Evolutionary conservation across 2,329 filamentous ascomycete species (phyloP).

Genomic region (Whalleya microplaca): DNA sequence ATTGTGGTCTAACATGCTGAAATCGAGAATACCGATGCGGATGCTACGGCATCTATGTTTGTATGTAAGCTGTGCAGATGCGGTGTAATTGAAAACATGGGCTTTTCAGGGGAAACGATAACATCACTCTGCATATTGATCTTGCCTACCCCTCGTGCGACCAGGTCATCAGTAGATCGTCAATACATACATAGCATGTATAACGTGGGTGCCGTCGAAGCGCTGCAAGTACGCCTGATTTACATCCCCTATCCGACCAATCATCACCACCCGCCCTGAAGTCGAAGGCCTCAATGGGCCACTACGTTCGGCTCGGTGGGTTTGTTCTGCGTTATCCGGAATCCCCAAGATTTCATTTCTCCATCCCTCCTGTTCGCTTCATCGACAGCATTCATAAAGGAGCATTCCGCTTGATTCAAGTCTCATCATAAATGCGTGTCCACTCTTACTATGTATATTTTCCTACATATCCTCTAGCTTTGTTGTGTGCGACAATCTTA

Average conservation of each 20-base stretch:
- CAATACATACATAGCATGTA: background rate
- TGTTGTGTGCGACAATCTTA: background rate
- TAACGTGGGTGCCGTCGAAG: conserved; percentile 26
- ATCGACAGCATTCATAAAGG: background rate
- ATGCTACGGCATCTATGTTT: conserved; percentile 10
- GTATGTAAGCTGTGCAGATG: conserved; percentile 2
- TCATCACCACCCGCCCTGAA: conserved; percentile 14
- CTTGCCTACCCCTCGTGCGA: conserved; percentile 18
- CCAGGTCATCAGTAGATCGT: conserved; percentile 15
- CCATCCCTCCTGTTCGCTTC: background rate
- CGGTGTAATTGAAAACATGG: conserved; percentile 14
- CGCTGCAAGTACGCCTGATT: conserved; percentile 30
- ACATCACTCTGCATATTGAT: conserved; percentile 30
- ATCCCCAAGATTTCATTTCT: background rate
- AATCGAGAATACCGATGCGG: conserved; percentile 17
- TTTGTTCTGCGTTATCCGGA: conserved; percentile 5
- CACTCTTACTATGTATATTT: background rate
- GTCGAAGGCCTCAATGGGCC: conserved; percentile 22
- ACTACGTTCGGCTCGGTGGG: conserved; percentile 11
- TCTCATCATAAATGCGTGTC: background rate
- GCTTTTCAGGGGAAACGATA: conserved; percentile 14
- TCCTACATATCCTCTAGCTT: background rate
- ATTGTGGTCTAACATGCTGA: conserved; percentile 14
- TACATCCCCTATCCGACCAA: conserved; percentile 19
- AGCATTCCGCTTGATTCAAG: background rate